Conservation (phyloP, 202 grass and related monocot species). For the Schoenoplectus tabernaemontani region DNA sequence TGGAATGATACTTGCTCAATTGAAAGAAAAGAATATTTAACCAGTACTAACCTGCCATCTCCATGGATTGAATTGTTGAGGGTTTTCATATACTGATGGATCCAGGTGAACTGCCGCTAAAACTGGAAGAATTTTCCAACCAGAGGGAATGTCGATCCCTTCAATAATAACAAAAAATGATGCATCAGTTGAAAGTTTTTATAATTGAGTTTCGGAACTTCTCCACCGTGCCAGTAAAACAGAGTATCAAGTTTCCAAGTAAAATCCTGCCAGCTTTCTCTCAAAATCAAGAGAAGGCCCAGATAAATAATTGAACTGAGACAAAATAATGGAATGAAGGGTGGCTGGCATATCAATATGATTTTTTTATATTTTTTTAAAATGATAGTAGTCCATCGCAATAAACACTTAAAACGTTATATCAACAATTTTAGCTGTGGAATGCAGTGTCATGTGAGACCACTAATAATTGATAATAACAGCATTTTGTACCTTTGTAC, state of each 20-base stretch:
- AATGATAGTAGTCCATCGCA: background rate
- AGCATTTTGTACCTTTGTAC: conserved; percentile 58
- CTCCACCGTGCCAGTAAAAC: background rate
- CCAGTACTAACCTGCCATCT: conserved; percentile 75
- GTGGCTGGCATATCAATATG: background rate
- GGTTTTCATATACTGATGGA: conserved; percentile 60
- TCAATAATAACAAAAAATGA: conserved; percentile 13
- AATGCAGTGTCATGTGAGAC: background rate
- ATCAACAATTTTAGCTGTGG: background rate
- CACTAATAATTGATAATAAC: background rate
- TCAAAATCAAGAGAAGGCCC: background rate
- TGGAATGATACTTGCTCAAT: background rate
- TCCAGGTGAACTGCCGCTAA: conserved; percentile 77
- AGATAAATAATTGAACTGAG: background rate
- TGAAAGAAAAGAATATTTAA: background rate
- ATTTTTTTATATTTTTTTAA: background rate
- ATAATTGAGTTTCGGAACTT: background rate
- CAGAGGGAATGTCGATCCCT: conserved; percentile 84
- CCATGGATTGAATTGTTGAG: conserved; percentile 80
- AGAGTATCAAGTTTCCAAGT: background rate
- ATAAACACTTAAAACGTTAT: background rate
- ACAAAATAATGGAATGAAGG: background rate
- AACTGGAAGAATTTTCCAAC: conserved; percentile 95
- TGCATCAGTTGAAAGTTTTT: background rate
- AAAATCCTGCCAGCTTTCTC: background rate